phyloP scores from a whole-genome alignment of 2,329 filamentous ascomycete species.

The Aureobasidium sp. region DNA sequence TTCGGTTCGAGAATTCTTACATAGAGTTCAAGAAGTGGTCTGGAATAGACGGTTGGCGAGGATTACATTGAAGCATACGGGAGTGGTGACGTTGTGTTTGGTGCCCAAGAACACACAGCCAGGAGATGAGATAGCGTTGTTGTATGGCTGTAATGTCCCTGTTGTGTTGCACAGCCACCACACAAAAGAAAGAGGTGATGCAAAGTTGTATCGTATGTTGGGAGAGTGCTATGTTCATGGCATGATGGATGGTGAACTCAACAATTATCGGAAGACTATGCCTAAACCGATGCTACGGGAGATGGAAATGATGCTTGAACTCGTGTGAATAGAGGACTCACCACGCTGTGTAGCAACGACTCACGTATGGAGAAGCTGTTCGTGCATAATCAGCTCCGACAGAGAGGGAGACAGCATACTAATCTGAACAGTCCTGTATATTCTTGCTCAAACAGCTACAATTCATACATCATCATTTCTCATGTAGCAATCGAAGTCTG shows the following conservation, averaged over 20 bases:
- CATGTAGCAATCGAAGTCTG: too few relatives aligned
- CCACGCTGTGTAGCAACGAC: not conserved
- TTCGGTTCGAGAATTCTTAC: slow-evolving; percentile 3
- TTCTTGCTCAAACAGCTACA: too few relatives aligned
- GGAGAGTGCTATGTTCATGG: slow-evolving; percentile 30
- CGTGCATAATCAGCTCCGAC: too few relatives aligned
- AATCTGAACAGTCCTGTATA: too few relatives aligned
- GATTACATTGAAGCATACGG: not conserved
- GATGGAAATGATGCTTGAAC: not conserved
- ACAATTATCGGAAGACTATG: not conserved
- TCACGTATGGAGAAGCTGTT: too few relatives aligned
- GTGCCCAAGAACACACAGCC: not conserved
- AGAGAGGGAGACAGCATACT: too few relatives aligned
- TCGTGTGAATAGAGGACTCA: not conserved
- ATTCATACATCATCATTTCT: too few relatives aligned
- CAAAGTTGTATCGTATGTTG: not conserved
- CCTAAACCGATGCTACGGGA: not conserved
- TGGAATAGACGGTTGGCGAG: not conserved
- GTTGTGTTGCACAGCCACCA: not conserved
- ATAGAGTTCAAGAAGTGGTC: slow-evolving; percentile 8
- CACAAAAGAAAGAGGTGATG: not conserved
- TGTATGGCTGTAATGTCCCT: slow-evolving; percentile 12
- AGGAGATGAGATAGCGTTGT: slow-evolving; percentile 1
- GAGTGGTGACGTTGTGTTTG: not conserved
- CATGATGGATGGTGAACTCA: slow-evolving; percentile 26